Evolutionary conservation across 371 early-diverging fungal species (phyloP).

Genomic region (Smittium mucronatum): DNA sequence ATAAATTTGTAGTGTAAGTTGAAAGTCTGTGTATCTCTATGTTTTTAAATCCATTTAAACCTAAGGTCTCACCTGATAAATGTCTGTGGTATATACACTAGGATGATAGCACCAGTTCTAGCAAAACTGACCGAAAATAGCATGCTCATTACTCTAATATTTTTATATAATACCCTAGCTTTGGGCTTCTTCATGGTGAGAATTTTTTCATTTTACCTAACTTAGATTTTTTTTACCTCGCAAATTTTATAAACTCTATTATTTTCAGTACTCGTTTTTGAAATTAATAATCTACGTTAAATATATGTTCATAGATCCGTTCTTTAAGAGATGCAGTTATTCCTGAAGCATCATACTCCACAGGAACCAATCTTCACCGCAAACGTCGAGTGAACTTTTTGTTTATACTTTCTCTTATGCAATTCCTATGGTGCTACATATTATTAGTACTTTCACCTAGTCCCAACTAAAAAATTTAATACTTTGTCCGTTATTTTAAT

Average conservation of each 20-base stretch:
- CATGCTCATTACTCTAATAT: constrained; percentile 46
- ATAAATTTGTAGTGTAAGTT: constrained; percentile 82
- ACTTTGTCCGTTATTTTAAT: no score
- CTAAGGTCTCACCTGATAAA: not conserved
- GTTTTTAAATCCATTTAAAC: constrained; percentile 7
- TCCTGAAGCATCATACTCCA: constrained; percentile 60
- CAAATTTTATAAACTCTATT: no score
- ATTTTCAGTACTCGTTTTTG: no score
- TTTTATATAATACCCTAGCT: constrained; percentile 62
- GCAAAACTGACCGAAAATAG: constrained; percentile 22
- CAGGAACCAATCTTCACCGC: constrained; percentile 59
- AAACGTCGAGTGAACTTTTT: constrained; percentile 79
- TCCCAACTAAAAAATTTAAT: no score
- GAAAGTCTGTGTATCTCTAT: constrained; percentile 4
- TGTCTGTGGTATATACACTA: constrained; percentile 14
- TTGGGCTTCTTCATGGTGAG: constrained; percentile 72
- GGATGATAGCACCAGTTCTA: constrained; percentile 38
- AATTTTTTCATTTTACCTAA: no score
- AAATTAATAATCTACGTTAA: not conserved
- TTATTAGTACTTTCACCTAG: constrained; percentile 49
- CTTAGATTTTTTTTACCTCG: no score
- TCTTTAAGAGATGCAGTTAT: constrained; percentile 79
- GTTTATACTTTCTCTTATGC: constrained; percentile 68
- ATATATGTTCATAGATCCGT: constrained; percentile 41
- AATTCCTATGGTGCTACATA: constrained; percentile 68